These are phyloP conservation scores for Skeletonema marinoi DNA, from an alignment of 108 stramenopile genomes.

Conservation along the genomic window DNA sequence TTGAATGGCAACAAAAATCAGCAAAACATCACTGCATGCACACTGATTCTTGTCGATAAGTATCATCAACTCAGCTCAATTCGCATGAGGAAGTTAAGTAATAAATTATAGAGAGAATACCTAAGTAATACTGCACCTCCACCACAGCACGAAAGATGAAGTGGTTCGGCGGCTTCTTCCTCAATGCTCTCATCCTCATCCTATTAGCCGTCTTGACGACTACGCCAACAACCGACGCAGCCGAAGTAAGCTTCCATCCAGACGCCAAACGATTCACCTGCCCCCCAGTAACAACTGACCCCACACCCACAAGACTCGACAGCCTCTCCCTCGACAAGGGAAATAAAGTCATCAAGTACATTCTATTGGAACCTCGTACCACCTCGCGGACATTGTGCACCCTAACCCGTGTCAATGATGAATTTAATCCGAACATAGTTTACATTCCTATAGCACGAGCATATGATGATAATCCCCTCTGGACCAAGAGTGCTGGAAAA, in stretches of 20 bases:
- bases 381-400: slow-evolving; percentile 19
- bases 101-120: no score
- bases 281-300: background rate
- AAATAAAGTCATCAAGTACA: background rate
- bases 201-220: no score
- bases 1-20: no score
- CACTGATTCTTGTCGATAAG: no score
- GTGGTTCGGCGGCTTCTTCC: no score
- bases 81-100: no score
- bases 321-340: slow-evolving; percentile 2
- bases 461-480: slow-evolving; percentile 29
- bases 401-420: slow-evolving; percentile 18
- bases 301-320: slow-evolving; percentile 8
- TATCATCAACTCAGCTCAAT: no score
- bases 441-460: slow-evolving; percentile 33
- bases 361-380: slow-evolving; percentile 15
- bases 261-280: slow-evolving; percentile 1
- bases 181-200: no score
- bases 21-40: no score
- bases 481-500: slow-evolving; percentile 18
- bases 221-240: background rate
- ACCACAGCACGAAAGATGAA: no score
- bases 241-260: background rate
- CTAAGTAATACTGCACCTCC: no score
- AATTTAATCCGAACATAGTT: background rate